Percentiles rank a stretch among this genome's conserved stretches.
These are phyloP conservation scores for Quercus glauca DNA, from an alignment of 306 rosid species.

Conservation along the genomic window DNA sequence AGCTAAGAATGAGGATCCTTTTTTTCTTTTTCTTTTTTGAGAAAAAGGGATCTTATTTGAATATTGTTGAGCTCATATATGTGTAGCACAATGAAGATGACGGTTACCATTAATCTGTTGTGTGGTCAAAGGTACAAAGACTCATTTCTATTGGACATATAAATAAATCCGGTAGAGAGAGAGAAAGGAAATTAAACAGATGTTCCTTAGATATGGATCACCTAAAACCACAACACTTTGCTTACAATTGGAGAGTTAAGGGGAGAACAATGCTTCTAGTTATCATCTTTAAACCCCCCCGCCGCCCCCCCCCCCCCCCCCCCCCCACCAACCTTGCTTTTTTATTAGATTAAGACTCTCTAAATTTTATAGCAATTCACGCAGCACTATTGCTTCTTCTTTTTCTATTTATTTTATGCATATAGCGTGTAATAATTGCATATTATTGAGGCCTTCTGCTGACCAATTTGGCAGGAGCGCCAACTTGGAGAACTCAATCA, in stretches of 20 bases:
- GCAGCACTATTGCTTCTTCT: not conserved
- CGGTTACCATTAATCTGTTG: not conserved
- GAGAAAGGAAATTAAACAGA: not conserved
- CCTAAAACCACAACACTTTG: not conserved
- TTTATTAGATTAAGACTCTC: not conserved
- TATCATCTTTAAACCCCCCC: too few species aligned
- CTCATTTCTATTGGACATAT: not conserved
- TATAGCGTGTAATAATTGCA: too few species aligned
- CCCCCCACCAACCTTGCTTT: too few species aligned
- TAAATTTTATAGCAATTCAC: not conserved
- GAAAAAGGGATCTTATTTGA: not conserved
- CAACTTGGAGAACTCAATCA: constrained; percentile 67
- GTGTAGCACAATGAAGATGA: not conserved
- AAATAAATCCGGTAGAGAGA: not conserved
- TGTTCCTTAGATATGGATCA: not conserved
- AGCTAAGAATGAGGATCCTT: not conserved
- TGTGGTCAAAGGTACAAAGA: not conserved
- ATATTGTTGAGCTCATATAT: too few species aligned
- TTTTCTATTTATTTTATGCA: too few species aligned
- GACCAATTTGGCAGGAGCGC: constrained; percentile 56
- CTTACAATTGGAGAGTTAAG: too few species aligned
- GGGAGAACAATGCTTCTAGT: not conserved
- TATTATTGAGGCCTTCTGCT: not conserved
- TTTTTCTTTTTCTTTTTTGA: too few species aligned
- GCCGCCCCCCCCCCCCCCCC: too few species aligned